These are phyloP conservation scores for Coemansia sp. DNA, from an alignment of 192 early-diverging fungal genomes.

Conservation along the genomic window DNA sequence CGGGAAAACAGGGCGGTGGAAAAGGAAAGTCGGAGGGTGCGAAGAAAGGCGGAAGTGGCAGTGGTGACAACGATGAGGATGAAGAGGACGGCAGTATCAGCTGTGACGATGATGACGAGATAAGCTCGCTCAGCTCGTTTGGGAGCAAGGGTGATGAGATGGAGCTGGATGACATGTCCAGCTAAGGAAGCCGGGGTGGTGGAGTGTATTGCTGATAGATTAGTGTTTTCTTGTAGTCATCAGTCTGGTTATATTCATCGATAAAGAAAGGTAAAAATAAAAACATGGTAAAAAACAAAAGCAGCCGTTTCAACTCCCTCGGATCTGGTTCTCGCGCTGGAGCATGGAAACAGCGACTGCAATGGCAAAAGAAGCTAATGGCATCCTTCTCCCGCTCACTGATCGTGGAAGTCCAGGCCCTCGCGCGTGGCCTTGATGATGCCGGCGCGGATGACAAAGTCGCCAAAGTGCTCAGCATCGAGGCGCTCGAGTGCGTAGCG, in stretches of 20 bases:
- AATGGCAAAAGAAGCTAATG: neutral
- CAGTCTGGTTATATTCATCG: neutral
- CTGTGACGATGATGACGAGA: constrained; percentile 54
- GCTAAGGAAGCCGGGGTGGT: neutral
- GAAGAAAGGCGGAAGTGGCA: constrained; percentile 56
- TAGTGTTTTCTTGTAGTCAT: no score
- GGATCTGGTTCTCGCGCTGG: no score
- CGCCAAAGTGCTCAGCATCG: constrained; percentile 86
- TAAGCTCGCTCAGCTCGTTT: constrained; percentile 81
- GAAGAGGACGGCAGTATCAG: constrained; percentile 31
- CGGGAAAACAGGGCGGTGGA: constrained; percentile 17
- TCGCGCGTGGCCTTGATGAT: constrained; percentile 78
- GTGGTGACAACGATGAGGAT: constrained; percentile 52
- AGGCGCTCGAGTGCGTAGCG: constrained; percentile 72
- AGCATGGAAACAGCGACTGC: neutral
- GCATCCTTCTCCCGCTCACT: neutral
- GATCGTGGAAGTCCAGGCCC: constrained; percentile 79
- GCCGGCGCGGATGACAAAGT: constrained; percentile 89
- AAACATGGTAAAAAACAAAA: no score
- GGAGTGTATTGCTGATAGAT: no score
- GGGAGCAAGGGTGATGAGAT: constrained; percentile 77
- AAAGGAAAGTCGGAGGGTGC: constrained; percentile 4
- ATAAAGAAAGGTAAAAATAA: neutral
- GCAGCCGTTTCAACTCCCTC: no score
- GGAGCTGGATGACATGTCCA: constrained; percentile 74